These are phyloP conservation scores for Alternaria burnsii DNA, from an alignment of 2,329 filamentous ascomycete species.

Conservation along the genomic window DNA sequence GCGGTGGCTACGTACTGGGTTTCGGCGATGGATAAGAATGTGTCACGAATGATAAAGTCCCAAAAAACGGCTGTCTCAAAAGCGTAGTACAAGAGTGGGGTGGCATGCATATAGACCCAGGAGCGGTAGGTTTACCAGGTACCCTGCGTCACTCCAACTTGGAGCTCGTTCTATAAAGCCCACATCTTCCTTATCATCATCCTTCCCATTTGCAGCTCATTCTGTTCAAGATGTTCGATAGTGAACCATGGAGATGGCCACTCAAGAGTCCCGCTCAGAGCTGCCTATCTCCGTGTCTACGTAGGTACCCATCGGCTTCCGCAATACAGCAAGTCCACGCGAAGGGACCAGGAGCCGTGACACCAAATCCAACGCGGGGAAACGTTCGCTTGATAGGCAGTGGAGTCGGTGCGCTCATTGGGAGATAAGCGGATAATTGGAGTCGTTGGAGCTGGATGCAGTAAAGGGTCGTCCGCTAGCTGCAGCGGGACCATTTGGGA, in stretches of 20 bases:
- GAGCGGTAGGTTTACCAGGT: background rate
- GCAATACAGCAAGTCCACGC: conserved; percentile 6
- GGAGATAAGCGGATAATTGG: conserved; percentile 5
- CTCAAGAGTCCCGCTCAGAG: background rate
- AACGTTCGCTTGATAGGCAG: background rate
- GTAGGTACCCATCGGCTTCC: background rate
- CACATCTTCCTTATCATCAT: background rate
- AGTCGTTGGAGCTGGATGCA: background rate
- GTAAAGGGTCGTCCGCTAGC: background rate
- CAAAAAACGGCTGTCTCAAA: background rate
- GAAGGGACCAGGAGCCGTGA: conserved; percentile 1
- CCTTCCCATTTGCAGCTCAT: background rate
- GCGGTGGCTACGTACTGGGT: background rate
- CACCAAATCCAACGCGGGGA: background rate
- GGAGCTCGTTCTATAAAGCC: background rate
- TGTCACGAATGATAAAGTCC: background rate
- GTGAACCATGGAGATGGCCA: conserved; percentile 1
- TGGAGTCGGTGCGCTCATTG: conserved; percentile 5
- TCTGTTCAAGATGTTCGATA: background rate
- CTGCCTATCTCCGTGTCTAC: background rate
- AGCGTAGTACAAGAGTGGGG: conserved; percentile 9
- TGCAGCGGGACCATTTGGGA: conserved; percentile 4
- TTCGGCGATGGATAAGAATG: background rate
- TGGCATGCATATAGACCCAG: background rate
- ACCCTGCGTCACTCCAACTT: background rate